phyloP scores from a whole-genome alignment of 139 green algal genomes.

The Chlamydomonas asymmetrica region DNA sequence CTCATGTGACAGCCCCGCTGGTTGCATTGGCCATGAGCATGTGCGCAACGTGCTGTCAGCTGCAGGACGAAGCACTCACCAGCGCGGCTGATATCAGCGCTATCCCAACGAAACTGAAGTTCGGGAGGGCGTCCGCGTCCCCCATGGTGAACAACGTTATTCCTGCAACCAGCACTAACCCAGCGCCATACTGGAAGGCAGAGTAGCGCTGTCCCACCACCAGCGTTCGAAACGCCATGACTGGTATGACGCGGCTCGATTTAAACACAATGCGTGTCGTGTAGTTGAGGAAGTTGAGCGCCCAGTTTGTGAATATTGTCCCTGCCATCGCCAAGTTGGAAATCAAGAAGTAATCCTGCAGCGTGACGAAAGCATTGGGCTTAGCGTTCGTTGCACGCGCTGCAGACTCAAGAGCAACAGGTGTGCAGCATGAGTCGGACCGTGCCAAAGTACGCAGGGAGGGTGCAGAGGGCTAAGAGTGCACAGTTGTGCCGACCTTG shows the following conservation, averaged over 20 bases:
- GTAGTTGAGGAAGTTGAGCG: conserved; percentile 72
- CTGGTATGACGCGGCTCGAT: conserved; percentile 60
- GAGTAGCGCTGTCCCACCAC: conserved; percentile 50
- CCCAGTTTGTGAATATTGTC: conserved; percentile 69
- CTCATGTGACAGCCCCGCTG: no score
- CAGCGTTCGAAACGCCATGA: conserved; percentile 57
- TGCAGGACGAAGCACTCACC: conserved; percentile 13
- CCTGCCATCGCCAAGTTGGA: conserved; percentile 53
- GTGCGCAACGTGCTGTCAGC: not conserved
- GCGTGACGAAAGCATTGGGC: no score
- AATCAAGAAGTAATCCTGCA: conserved; percentile 55
- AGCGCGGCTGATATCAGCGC: conserved; percentile 54
- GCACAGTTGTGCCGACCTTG: conserved; percentile 26
- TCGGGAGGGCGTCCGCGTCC: conserved; percentile 46
- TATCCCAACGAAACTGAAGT: conserved; percentile 51
- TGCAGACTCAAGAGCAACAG: no score
- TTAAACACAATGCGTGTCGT: conserved; percentile 71
- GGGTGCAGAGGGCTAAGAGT: no score
- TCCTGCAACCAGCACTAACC: conserved; percentile 53
- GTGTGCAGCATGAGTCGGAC: no score
- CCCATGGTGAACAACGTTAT: conserved; percentile 64
- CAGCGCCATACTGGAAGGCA: conserved; percentile 41
- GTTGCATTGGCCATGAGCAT: no score
- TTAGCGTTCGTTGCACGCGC: no score
- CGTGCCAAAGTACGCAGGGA: not conserved